A percentile compares a stretch with the other conserved stretches of the same genome.
These are phyloP conservation scores for Hypoxylon sp. DNA, from an alignment of 2,329 filamentous ascomycete genomes.

Conservation along the genomic window DNA sequence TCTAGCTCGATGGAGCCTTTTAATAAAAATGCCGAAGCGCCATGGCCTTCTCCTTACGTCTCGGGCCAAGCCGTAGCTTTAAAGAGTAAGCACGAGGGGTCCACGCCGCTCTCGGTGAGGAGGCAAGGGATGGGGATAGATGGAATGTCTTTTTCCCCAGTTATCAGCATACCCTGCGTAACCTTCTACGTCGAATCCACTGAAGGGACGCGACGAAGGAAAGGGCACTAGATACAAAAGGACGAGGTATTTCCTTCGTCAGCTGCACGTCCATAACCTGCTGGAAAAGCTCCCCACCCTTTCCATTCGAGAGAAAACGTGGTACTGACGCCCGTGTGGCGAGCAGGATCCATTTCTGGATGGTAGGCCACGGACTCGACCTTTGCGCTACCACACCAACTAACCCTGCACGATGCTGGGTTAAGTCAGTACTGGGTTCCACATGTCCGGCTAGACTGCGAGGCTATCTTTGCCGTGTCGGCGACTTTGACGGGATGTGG, in stretches of 20 bases:
- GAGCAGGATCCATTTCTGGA: constrained; percentile 33
- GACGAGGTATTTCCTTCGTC: constrained; percentile 28
- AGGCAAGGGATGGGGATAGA: constrained; percentile 26
- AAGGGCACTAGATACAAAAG: constrained; percentile 15
- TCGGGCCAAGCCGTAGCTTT: constrained; percentile 17
- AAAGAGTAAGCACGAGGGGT: constrained; percentile 10
- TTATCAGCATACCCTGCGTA: not conserved
- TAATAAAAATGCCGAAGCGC: constrained; percentile 25
- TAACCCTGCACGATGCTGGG: constrained; percentile 35
- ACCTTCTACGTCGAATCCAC: not conserved
- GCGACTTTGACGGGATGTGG: constrained; percentile 38
- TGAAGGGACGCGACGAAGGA: not conserved
- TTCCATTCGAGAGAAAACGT: constrained; percentile 28
- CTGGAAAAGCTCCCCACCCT: constrained; percentile 26
- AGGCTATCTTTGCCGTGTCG: constrained; percentile 33
- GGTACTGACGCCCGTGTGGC: constrained; percentile 42
- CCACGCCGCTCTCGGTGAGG: not conserved
- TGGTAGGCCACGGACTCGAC: constrained; percentile 40
- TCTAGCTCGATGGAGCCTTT: constrained; percentile 23
- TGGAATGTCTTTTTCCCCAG: not conserved
- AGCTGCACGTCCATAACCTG: constrained; percentile 38
- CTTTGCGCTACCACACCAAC: constrained; percentile 38
- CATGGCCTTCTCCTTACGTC: constrained; percentile 11
- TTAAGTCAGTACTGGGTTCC: constrained; percentile 36
- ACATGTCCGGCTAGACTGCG: constrained; percentile 33